Evolutionary conservation across 352 stramenopile species (phyloP).

Genomic region (Globisporangium acanthophoron): DNA sequence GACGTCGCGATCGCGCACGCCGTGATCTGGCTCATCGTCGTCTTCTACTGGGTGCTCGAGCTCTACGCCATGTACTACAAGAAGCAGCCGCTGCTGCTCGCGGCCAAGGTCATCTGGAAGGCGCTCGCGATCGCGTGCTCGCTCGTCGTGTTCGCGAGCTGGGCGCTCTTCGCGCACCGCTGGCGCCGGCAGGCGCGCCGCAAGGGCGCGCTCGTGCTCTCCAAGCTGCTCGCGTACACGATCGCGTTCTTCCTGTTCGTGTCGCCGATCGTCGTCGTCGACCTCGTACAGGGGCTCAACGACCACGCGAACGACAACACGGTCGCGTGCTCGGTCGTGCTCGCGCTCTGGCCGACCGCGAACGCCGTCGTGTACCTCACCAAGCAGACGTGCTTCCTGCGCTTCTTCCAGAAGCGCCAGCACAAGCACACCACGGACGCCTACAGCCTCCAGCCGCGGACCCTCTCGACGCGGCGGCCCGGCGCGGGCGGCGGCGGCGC

Average conservation of each 20-base stretch:
- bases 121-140: conserved; percentile 50
- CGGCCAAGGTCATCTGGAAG: conserved; percentile 74
- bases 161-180: conserved; percentile 46
- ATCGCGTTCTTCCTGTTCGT: conserved; percentile 75
- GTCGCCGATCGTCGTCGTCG: conserved; percentile 58
- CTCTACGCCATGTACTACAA: conserved; percentile 65
- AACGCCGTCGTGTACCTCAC: conserved; percentile 77
- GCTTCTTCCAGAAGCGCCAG: conserved; percentile 39
- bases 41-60: conserved; percentile 75
- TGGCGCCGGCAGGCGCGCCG: conserved; percentile 37
- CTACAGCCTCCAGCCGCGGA: conserved; percentile 23
- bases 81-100: conserved; percentile 28
- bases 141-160: conserved; percentile 52
- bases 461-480: background rate
- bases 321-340: conserved; percentile 30
- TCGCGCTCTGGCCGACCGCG: conserved; percentile 75
- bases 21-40: conserved; percentile 70
- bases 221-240: conserved; percentile 76
- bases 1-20: conserved; percentile 70
- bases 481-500: background rate
- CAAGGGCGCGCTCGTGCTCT: conserved; percentile 57
- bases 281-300: conserved; percentile 47
- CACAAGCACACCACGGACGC: conserved; percentile 12
- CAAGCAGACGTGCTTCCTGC: conserved; percentile 51
- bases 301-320: conserved; percentile 29